Evolutionary conservation across 2,329 filamentous ascomycete species (phyloP), one percentile per base, ranked within the genome.

Genomic region (Colletotrichum limetticola): DNA sequence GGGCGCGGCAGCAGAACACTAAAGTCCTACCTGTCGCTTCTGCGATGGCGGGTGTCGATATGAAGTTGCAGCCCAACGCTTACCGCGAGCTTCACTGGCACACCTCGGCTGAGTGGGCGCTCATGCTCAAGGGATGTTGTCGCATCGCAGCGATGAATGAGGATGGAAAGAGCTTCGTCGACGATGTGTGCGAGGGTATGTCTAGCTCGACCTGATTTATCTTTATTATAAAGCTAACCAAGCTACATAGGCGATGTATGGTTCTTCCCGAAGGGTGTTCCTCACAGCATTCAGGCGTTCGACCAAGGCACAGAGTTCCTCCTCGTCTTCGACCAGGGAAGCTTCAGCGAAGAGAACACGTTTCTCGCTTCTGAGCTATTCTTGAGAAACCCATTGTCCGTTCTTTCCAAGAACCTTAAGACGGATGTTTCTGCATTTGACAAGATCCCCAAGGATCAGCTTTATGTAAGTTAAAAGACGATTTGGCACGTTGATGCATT

Each of bases 51-150:
- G 89, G 88, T 56, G 89, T 91, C 0, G 86, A 91, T 74, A 91
- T 91, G 89, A 85, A 88, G 53, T 83, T 91, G 1, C 85, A 84
- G n/a, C 85, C 88, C 0, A 81, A 88, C 30, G 89, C 87, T 0
- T 91, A 91, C 74, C 86, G 91, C 24, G 90, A 92, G 78, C 81
- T 92, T 26, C 91, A 93, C 75, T 93, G 88, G 89, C 89, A 91
- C 75, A 88, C 85, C 49, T 84, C 86, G 52, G 85, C 82, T 60
- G 83, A 89, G 75, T 89, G 87, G 87, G 82, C 86, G 0, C 80
- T 89, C 5, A 81, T 91, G 12, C 81, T 89, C 19, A 88, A 89
- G 70, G 89, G 89, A 0, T 85, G 84, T 53, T 87, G 87, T 2
- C 84, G 87, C 5, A 80, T 91, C 1, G 81, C 85, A 7, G 85